Evolutionary conservation across 192 early-diverging fungal species (phyloP).

Genomic region (Coemansia guatemalensis): DNA sequence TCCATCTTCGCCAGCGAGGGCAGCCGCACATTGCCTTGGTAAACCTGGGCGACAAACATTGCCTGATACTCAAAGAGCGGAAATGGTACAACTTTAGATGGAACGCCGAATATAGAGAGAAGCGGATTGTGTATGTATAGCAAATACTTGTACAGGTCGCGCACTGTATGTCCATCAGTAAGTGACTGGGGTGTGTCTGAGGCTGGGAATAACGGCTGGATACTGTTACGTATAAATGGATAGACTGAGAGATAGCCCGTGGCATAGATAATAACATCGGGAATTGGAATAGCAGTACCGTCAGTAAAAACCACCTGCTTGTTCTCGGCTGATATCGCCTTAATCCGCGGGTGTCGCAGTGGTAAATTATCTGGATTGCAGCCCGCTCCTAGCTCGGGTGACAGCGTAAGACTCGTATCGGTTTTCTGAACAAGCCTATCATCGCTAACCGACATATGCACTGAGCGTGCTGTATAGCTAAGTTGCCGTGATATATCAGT

Average conservation of each 20-base stretch:
- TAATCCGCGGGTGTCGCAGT: constrained; percentile 13
- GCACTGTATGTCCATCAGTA: constrained; percentile 37
- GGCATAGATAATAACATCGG: constrained; percentile 60
- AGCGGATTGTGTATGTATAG: constrained; percentile 56
- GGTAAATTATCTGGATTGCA: constrained; percentile 7
- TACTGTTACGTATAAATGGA: constrained; percentile 55
- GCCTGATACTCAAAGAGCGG: constrained; percentile 63
- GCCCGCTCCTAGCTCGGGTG: constrained; percentile 5
- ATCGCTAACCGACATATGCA: constrained; percentile 41
- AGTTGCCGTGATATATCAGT: constrained; percentile 56
- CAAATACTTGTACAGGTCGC: constrained; percentile 49
- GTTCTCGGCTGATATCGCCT: background rate
- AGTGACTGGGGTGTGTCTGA: constrained; percentile 13
- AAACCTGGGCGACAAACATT: constrained; percentile 44
- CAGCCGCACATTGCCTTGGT: constrained; percentile 24
- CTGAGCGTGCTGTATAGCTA: constrained; percentile 24
- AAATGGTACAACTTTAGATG: constrained; percentile 59
- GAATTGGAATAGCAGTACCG: constrained; percentile 22
- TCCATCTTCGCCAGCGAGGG: constrained; percentile 33
- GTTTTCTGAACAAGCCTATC: background rate
- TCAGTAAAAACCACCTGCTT: constrained; percentile 32
- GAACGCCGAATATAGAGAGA: constrained; percentile 60
- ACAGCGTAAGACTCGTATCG: background rate
- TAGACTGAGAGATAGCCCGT: constrained; percentile 65
- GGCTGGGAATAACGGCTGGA: constrained; percentile 2